A percentile compares a stretch with the other conserved stretches of the same genome.
These are phyloP conservation scores for Penicillium olsonii DNA, from an alignment of 2,329 filamentous ascomycete genomes.

Conservation along the genomic window DNA sequence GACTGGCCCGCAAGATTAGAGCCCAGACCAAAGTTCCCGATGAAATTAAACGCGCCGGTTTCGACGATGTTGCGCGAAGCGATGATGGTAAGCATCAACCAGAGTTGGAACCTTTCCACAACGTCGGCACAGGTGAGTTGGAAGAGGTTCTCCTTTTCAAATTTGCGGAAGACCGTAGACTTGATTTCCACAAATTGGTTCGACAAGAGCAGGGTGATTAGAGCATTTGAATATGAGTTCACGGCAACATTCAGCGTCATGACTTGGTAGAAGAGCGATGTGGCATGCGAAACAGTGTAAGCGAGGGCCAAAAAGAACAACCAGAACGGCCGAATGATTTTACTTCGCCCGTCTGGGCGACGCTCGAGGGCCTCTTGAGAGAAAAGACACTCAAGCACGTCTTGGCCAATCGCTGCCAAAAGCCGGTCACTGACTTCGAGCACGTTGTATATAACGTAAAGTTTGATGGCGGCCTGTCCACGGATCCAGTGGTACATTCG, in stretches of 20 bases:
- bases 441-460: conserved; percentile 98
- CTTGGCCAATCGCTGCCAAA: conserved; percentile 87
- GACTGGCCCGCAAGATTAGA: conserved; percentile 30
- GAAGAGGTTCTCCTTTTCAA: conserved; percentile 96
- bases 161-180: conserved; percentile 96
- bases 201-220: conserved; percentile 87
- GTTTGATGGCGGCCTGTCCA: conserved; percentile 93
- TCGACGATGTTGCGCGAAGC: conserved; percentile 95
- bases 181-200: conserved; percentile 99
- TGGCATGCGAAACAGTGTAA: conserved; percentile 86
- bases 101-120: conserved; percentile 94
- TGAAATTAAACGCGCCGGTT: conserved; percentile 75
- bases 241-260: conserved; percentile 97
- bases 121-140: conserved; percentile 96
- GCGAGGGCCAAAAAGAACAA: conserved; percentile 85
- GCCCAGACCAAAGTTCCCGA: conserved; percentile 39
- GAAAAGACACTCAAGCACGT: conserved; percentile 93
- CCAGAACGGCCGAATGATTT: conserved; percentile 82
- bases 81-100: conserved; percentile 96
- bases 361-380: conserved; percentile 89
- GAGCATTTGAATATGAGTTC: conserved; percentile 95
- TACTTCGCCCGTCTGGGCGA: conserved; percentile 83
- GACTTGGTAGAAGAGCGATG: conserved; percentile 92
- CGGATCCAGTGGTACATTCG: conserved; percentile 98
- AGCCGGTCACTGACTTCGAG: conserved; percentile 87